A percentile compares a stretch with the other conserved stretches of the same genome.
These are phyloP conservation scores for Clohesyomyces aquaticus DNA, from an alignment of 495 filamentous ascomycete species.

Conservation along the genomic window DNA sequence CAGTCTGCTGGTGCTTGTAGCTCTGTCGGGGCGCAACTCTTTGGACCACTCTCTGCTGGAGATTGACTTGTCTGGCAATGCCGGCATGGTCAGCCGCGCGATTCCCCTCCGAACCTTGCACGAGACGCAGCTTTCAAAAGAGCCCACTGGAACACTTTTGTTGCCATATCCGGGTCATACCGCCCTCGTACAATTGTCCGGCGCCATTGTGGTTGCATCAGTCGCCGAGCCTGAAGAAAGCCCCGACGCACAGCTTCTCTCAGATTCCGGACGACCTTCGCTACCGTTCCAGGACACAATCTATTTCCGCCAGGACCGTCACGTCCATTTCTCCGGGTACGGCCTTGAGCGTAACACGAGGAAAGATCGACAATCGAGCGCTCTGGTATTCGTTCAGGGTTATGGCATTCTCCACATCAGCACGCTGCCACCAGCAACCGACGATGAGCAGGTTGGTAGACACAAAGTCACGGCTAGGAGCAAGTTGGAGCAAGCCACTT, in stretches of 20 bases:
- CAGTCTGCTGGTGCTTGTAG: slow-evolving; percentile 40
- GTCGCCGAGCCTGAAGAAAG: slow-evolving; percentile 62
- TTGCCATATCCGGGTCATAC: slow-evolving; percentile 75
- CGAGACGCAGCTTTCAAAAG: slow-evolving; percentile 48
- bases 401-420: slow-evolving; percentile 79
- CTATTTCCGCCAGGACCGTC: slow-evolving; percentile 70
- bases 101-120: slow-evolving; percentile 67
- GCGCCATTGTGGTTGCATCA: slow-evolving; percentile 76
- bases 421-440: slow-evolving; percentile 53
- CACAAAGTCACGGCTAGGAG: slow-evolving; percentile 71
- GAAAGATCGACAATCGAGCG: slow-evolving; percentile 61
- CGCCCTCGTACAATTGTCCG: slow-evolving; percentile 80
- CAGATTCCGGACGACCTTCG: slow-evolving; percentile 61
- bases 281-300: slow-evolving; percentile 80
- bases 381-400: slow-evolving; percentile 73
- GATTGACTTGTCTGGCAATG: slow-evolving; percentile 38
- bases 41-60: slow-evolving; percentile 49
- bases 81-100: slow-evolving; percentile 49
- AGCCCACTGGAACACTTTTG: slow-evolving; percentile 64
- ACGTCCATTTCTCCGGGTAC: slow-evolving; percentile 54
- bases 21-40: slow-evolving; percentile 14
- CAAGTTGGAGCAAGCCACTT: slow-evolving; percentile 92
- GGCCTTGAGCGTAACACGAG: slow-evolving; percentile 49
- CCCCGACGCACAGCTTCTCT: slow-evolving; percentile 70
- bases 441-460: slow-evolving; percentile 49